Conservation (phyloP, 352 stramenopile genomes). For the Globisporangium cederbergense region DNA sequence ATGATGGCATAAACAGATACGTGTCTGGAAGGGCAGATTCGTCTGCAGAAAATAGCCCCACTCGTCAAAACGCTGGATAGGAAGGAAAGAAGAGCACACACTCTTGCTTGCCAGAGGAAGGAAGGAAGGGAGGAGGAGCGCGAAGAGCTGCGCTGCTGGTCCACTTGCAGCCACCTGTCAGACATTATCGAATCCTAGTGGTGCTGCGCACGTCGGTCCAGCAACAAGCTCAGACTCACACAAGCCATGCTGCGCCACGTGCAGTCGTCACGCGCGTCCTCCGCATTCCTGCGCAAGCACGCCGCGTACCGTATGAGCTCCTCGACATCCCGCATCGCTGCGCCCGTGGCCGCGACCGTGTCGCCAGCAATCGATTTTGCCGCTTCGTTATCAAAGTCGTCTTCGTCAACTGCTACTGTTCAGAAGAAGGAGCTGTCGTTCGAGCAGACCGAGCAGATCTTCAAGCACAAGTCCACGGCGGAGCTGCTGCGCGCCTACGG, state of each 20-base stretch:
- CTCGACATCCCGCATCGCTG: conserved; percentile 15
- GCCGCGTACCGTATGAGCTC: conserved; percentile 11
- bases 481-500: conserved; percentile 87
- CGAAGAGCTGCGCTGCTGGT: neutral
- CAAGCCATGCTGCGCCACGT: conserved; percentile 15
- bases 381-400: conserved; percentile 24
- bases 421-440: conserved; percentile 43
- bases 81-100: conserved; percentile 10
- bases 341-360: conserved; percentile 12
- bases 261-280: conserved; percentile 1
- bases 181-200: conserved; percentile 4
- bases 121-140: neutral
- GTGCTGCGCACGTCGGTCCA: conserved; percentile 6
- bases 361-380: conserved; percentile 14
- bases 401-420: conserved; percentile 50
- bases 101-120: neutral
- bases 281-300: conserved; percentile 4
- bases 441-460: conserved; percentile 78
- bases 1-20: neutral
- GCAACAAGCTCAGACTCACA: neutral
- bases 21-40: neutral
- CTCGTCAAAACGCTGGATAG: conserved; percentile 11
- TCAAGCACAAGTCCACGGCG: conserved; percentile 71
- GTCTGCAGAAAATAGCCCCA: conserved; percentile 10
- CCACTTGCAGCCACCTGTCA: neutral